These are phyloP conservation scores for Solanum hybrid DNA, from an alignment of 305 asterid species.

Conservation along the genomic window DNA sequence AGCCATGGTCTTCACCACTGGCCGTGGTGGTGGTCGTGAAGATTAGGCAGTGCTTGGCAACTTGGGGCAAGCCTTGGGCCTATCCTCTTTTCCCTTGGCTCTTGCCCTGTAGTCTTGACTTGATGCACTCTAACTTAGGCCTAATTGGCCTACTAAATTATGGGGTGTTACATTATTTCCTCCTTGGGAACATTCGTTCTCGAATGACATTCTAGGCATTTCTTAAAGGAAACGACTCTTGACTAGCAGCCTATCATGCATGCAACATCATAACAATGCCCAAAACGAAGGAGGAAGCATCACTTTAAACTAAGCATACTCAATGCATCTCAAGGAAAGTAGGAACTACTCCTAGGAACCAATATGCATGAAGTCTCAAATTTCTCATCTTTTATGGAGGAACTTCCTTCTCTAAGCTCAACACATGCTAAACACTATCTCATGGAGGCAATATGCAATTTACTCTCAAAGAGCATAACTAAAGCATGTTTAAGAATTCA, in stretches of 20 bases:
- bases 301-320: neutral
- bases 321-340: neutral
- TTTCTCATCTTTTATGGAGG: neutral
- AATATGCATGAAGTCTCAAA: neutral
- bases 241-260: neutral
- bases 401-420: neutral
- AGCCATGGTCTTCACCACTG: neutral
- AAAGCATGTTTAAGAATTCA: neutral
- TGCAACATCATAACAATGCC: neutral
- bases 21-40: neutral
- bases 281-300: neutral
- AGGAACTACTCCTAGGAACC: neutral
- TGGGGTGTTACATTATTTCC: neutral
- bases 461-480: neutral
- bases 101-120: neutral
- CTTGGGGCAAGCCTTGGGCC: neutral
- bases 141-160: neutral
- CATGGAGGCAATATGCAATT: neutral
- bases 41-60: neutral
- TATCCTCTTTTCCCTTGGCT: neutral
- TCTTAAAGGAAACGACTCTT: neutral
- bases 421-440: neutral
- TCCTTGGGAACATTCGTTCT: neutral
- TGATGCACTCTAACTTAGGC: neutral
- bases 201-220: neutral